Base-by-base conservation (phyloP, 805 yeast genomes). In the Gaillardinia entomophila region DNA sequence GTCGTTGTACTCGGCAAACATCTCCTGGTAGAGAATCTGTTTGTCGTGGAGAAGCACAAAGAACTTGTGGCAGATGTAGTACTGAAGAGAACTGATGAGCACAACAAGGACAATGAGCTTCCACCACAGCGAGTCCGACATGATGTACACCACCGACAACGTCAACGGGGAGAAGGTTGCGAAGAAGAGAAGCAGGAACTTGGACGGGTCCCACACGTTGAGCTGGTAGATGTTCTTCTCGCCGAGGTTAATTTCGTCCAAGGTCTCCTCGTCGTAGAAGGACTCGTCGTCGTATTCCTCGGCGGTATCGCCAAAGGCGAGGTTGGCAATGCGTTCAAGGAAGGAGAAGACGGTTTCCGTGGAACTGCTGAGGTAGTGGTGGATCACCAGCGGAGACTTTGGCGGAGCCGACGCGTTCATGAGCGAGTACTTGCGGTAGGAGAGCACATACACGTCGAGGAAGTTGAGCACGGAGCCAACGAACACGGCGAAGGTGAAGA, bases 151-250 rank as follows among this genome's bases (percentile, higher is more conserved):
- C 5, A 71, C 55, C 3, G 67, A 33, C 6, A 75, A 41, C 30
- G 68, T 71, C 7, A 77, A 48, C 0, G 94, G 92, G 6, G 85
- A 77, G 40, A 77, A 77, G 1, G 73, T 53, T 2, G 74, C 61
- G 18, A 73, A 65, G 2, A 82, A 43, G 30, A 62, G 56, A 4
- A 81, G 59, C 20, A 67, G 67, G 49, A 80, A 78, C 40, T 64
- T 64, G 0, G 81, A 68, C 0, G 90, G 90, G 27, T 66, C 62
- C 94, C 94, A 83, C 31, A 81, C 71, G 13, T 57, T 59, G 26
- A 83, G 51, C 36, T 74, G 71, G 75, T 82, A 81, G 22, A 68
- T 67, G 14, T 59, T 58, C 18, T 61, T 58, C 19, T 61, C 46
- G 28, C 27, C 15, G 40, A 32, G 16, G 26, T 27, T 19, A 34